Evolutionary conservation across 495 filamentous ascomycete genomes (phyloP).

Genomic region (Rusavskia elegans): DNA sequence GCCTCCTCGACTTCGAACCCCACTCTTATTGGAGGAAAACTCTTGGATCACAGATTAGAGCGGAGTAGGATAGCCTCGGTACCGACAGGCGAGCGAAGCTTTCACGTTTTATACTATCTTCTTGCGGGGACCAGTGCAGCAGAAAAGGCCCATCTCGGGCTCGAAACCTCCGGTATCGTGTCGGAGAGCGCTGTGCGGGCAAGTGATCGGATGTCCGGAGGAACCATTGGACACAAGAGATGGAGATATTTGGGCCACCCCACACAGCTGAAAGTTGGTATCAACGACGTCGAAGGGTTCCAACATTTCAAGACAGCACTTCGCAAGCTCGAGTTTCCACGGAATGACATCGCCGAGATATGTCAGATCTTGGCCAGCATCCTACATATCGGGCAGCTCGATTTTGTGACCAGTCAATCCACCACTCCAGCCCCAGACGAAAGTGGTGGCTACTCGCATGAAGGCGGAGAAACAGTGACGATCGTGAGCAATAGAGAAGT

Average conservation of each 20-base stretch:
- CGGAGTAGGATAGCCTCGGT: constrained; percentile 78
- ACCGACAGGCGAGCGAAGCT: constrained; percentile 89
- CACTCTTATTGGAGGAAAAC: constrained; percentile 78
- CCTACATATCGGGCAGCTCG: constrained; percentile 87
- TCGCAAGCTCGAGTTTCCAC: constrained; percentile 82
- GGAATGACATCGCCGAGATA: constrained; percentile 86
- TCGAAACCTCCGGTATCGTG: constrained; percentile 39
- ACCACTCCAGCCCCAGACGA: constrained; percentile 71
- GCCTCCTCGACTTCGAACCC: constrained; percentile 66
- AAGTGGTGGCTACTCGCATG: constrained; percentile 89
- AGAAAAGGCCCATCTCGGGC: constrained; percentile 77
- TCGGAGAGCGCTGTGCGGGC: constrained; percentile 19
- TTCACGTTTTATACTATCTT: constrained; percentile 91
- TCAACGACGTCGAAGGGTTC: constrained; percentile 91
- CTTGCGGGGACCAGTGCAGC: constrained; percentile 79
- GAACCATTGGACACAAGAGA: constrained; percentile 48
- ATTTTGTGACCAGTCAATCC: constrained; percentile 66
- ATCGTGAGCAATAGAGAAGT: constrained; percentile 88
- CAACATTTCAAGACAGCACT: constrained; percentile 95
- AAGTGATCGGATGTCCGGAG: constrained; percentile 32
- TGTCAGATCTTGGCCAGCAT: constrained; percentile 87
- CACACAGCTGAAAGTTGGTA: constrained; percentile 88
- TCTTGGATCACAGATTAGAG: constrained; percentile 85
- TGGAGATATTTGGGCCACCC: constrained; percentile 96
- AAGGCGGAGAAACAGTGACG: constrained; percentile 74